Conservation (phyloP, 106 monocot genomes). For the Chionographis japonica region DNA sequence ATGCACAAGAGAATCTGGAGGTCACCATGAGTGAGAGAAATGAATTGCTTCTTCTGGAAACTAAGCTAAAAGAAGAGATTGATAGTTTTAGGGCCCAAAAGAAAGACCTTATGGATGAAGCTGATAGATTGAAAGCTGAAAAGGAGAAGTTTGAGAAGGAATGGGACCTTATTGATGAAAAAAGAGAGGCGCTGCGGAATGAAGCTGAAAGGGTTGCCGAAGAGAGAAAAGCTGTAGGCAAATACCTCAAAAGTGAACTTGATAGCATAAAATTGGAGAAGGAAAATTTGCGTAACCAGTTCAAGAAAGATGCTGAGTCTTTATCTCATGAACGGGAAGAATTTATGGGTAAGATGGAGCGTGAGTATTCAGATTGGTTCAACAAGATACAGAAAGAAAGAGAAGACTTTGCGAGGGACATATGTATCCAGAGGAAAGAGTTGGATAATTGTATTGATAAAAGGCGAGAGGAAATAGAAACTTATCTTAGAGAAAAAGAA, state of each 20-base stretch:
- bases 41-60: conserved; percentile 56
- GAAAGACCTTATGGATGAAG: conserved; percentile 47
- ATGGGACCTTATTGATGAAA: conserved; percentile 91
- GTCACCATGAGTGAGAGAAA: conserved; percentile 53
- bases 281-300: conserved; percentile 55
- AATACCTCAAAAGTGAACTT: conserved; percentile 66
- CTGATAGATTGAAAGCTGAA: conserved; percentile 62
- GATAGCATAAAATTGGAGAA: conserved; percentile 80
- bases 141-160: conserved; percentile 92
- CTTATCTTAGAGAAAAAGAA: conserved; percentile 63
- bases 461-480: conserved; percentile 63
- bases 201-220: conserved; percentile 50
- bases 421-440: conserved; percentile 65
- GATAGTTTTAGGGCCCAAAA: conserved; percentile 76
- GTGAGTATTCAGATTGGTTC: conserved; percentile 68
- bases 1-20: conserved; percentile 48
- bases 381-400: conserved; percentile 72
- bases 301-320: conserved; percentile 47
- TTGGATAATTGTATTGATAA: conserved; percentile 48
- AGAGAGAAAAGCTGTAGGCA: conserved; percentile 48
- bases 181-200: conserved; percentile 59
- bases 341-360: conserved; percentile 58
- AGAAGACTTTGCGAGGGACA: conserved; percentile 63
- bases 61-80: conserved; percentile 83
- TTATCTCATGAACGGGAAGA: conserved; percentile 70